phyloP scores from a whole-genome alignment of 1,284 basidiomycete species.

The Cystodermella granulosa region DNA sequence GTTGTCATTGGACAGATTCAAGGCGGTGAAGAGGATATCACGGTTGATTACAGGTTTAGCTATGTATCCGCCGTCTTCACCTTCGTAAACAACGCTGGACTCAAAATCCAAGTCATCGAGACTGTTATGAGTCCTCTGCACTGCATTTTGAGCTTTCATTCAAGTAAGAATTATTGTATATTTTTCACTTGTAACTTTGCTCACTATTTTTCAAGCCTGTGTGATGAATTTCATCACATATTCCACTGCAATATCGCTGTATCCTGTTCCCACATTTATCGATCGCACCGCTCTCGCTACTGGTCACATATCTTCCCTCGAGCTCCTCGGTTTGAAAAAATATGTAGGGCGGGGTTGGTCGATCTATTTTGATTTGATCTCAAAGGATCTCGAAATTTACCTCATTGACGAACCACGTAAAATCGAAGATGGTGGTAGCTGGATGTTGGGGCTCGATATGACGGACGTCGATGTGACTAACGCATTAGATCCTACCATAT shows the following conservation, averaged over 20 bases:
- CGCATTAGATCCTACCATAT: no score
- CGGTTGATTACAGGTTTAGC: constrained; percentile 1
- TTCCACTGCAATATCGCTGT: constrained; percentile 18
- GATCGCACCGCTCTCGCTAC: not conserved
- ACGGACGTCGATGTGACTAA: no score
- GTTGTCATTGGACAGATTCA: no score
- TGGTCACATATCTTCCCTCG: not conserved
- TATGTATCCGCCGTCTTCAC: constrained; percentile 20
- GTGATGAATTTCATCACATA: constrained; percentile 40
- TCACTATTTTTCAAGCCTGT: constrained; percentile 28
- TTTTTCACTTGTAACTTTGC: not conserved
- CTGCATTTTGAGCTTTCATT: constrained; percentile 42
- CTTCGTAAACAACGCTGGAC: constrained; percentile 15
- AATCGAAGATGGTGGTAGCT: no score
- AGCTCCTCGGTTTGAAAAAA: not conserved
- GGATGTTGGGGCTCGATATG: no score
- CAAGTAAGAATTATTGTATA: constrained; percentile 33
- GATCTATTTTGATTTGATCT: no score
- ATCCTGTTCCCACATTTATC: constrained; percentile 22
- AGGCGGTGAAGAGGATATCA: no score
- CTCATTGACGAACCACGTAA: no score
- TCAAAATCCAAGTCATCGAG: constrained; percentile 39
- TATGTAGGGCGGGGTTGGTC: constrained; percentile 1
- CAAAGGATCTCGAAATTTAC: no score
- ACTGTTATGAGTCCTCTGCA: constrained; percentile 27